Base-by-base conservation (phyloP, 2,329 filamentous ascomycete species). In the Hypoxylon sp. region DNA sequence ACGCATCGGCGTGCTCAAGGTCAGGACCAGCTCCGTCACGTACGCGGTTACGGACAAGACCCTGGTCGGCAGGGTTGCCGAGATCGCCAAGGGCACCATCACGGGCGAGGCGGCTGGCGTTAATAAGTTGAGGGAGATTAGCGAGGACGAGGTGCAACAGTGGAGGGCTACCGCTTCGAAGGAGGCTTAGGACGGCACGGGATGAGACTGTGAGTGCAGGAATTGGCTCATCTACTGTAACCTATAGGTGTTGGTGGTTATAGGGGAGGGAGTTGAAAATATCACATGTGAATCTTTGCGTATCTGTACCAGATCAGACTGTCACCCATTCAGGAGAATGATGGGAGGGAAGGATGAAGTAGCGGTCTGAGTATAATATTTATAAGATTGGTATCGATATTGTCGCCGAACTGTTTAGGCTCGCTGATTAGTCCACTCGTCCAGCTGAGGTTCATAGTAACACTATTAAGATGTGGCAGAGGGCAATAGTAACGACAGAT, bases 1-100 rank as follows among this genome's bases (percentile, higher is more conserved):
- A n/a, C 86, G 94, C 24, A 92, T 97, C 72, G 92, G 89, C 42
- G 81, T 97, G 70, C 96, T 97, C 75, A 90, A 88, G 67, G 89
- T 97, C 67, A 89, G 90, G 82, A 86, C 90, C 5, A 85, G 86
- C 74, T 91, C 91, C 1, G 90, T 89, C 3, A 92, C 92, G 5
- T 95, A 96, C 77, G 87, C 91, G 5, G 78, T 92, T 39, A 83
- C 83, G n/a, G 83, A 84, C 65, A 90, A 88, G 79, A 91, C 88
- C 50, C 76, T 90, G 1, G 64, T 95, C 11, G 86, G 89, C 9
- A 84, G 89, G 29, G 86, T 86, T 2, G 84, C 90, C 14, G 91
- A 96, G 78, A 82, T 94, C 44, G 92, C 92, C 0, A 92, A 94
- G 82, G 92, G 92, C 5, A 84, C 90, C 0, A 81, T 93, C 2